Percentiles rank a stretch among this genome's conserved stretches.
These are phyloP conservation scores for Wickerhamiella siamensis DNA, from an alignment of 805 yeast genomes.

Conservation along the genomic window DNA sequence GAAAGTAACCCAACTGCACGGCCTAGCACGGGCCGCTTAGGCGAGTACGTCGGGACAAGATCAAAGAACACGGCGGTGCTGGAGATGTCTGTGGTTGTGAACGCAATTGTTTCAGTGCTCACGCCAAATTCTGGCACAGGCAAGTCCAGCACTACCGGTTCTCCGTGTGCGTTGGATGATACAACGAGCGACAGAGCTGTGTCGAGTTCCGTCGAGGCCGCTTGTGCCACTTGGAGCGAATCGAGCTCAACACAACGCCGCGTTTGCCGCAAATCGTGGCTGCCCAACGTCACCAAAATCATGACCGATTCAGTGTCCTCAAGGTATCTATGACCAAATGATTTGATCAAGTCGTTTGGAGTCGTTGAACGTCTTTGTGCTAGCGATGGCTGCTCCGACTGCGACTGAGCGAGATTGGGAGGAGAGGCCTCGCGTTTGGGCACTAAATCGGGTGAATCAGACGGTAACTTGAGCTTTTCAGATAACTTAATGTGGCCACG, in stretches of 20 bases:
- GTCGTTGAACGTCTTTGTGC: background rate
- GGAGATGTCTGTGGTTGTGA: slow-evolving; percentile 33
- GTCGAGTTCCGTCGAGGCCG: slow-evolving; percentile 71
- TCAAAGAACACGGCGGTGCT: slow-evolving; percentile 56
- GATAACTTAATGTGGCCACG: slow-evolving; percentile 74
- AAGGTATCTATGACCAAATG: slow-evolving; percentile 73
- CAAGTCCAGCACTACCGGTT: slow-evolving; percentile 55
- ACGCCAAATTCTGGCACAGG: slow-evolving; percentile 68
- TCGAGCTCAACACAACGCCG: slow-evolving; percentile 51
- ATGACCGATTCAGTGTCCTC: slow-evolving; percentile 43
- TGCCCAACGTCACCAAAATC: slow-evolving; percentile 71
- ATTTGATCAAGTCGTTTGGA: slow-evolving; percentile 44
- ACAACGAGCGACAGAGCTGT: slow-evolving; percentile 71
- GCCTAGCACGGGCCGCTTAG: slow-evolving; percentile 43
- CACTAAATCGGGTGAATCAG: background rate
- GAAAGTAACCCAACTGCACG: slow-evolving; percentile 77
- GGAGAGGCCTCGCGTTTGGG: background rate
- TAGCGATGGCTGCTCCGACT: background rate
- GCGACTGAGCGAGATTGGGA: background rate
- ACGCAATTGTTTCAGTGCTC: slow-evolving; percentile 50
- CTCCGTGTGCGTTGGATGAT: slow-evolving; percentile 29
- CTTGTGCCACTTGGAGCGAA: slow-evolving; percentile 59
- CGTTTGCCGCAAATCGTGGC: slow-evolving; percentile 54
- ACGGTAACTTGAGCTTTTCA: slow-evolving; percentile 31
- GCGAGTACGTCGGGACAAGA: slow-evolving; percentile 66